phyloP scores from a whole-genome alignment of 2,329 filamentous ascomycete species.

The Aspergillus jensenii region DNA sequence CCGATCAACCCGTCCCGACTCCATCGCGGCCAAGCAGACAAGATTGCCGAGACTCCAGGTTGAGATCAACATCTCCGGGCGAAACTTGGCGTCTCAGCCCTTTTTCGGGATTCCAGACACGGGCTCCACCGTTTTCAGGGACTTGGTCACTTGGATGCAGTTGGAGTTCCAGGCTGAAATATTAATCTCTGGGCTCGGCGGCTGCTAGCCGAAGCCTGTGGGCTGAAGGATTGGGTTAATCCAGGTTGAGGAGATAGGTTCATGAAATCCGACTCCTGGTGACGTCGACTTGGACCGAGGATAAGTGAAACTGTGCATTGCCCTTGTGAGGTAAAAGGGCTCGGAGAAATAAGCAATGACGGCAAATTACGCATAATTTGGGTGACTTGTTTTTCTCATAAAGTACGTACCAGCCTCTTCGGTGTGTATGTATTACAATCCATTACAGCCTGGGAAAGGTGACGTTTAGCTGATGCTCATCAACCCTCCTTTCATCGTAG shows the following conservation, averaged over 20 bases:
- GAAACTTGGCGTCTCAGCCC: conserved; percentile 11
- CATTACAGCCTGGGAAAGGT: too few species aligned
- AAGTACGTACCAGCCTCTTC: too few species aligned
- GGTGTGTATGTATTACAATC: too few species aligned
- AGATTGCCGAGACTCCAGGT: background rate
- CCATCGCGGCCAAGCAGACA: background rate
- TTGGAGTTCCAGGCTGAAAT: conserved; percentile 4
- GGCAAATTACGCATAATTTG: background rate
- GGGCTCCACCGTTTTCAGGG: background rate
- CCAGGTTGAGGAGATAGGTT: too few species aligned
- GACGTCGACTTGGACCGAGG: too few species aligned
- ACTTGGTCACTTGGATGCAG: background rate
- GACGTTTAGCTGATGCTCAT: too few species aligned
- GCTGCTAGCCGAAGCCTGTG: background rate
- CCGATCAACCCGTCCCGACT: background rate
- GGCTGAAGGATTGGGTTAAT: background rate
- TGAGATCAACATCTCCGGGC: conserved; percentile 6
- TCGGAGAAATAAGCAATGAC: background rate
- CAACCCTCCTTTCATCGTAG: too few species aligned
- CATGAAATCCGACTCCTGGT: too few species aligned
- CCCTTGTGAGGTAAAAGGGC: background rate
- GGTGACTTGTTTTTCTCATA: too few species aligned
- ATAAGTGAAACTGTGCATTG: background rate
- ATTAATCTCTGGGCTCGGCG: background rate
- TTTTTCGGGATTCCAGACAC: background rate